Conservation (phyloP, 768 basidiomycete species). For the Filobasidium floriforme region DNA sequence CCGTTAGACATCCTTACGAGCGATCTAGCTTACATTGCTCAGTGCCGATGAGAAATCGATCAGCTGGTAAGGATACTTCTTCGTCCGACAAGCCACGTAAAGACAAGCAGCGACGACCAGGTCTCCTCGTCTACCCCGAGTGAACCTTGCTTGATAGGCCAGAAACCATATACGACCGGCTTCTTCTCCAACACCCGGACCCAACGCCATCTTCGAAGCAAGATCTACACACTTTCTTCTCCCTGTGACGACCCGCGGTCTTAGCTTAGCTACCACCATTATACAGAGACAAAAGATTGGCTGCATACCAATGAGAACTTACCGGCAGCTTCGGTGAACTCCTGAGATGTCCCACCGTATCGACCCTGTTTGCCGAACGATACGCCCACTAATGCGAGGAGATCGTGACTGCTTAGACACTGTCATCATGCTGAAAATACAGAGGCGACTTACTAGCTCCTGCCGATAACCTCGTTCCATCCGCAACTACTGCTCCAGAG, state of each 20-base stretch:
- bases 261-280: background rate
- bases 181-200: slow-evolving; percentile 68
- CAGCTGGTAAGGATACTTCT: slow-evolving; percentile 92
- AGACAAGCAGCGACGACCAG: slow-evolving; percentile 94
- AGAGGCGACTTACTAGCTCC: slow-evolving; percentile 67
- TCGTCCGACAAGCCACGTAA: slow-evolving; percentile 85
- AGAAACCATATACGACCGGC: slow-evolving; percentile 85
- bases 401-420: no score
- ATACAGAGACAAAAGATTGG: background rate
- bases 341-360: background rate
- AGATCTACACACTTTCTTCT: slow-evolving; percentile 17
- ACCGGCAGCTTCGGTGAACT: background rate
- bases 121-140: slow-evolving; percentile 78
- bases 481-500: slow-evolving; percentile 86
- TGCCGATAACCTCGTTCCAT: slow-evolving; percentile 83
- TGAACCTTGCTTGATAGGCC: slow-evolving; percentile 89
- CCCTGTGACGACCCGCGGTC: background rate
- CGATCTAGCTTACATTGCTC: slow-evolving; percentile 52
- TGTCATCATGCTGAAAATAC: background rate
- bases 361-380: background rate
- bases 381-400: no score
- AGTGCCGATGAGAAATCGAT: slow-evolving; percentile 98
- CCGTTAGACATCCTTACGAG: background rate
- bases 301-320: background rate
- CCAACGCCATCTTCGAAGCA: slow-evolving; percentile 55